phyloP scores from a whole-genome alignment of 768 basidiomycete species.

The Russula earlei region DNA sequence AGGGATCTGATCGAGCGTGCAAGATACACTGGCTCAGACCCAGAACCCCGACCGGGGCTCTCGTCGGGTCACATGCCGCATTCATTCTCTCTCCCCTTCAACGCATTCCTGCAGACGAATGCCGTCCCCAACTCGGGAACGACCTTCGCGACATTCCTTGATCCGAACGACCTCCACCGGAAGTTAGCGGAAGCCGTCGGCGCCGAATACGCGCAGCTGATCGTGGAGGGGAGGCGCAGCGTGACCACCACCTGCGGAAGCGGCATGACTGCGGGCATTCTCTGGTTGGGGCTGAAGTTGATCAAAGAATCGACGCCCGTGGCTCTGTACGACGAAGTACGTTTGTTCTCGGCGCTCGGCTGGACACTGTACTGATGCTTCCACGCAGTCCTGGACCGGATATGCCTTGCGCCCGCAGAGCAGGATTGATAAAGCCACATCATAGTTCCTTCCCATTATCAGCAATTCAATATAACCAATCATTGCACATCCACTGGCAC shows the following conservation, averaged over 20 bases:
- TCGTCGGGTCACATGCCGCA: conserved; percentile 89
- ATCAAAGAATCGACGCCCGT: conserved; percentile 46
- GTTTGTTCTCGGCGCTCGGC: conserved; percentile 17
- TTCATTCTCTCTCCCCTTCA: conserved; percentile 81
- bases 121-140: conserved; percentile 27
- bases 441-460: background rate
- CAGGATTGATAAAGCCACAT: conserved; percentile 46
- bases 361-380: background rate
- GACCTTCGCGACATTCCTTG: conserved; percentile 37
- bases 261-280: conserved; percentile 94
- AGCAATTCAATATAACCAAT: no score
- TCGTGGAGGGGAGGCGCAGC: conserved; percentile 49
- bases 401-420: conserved; percentile 75
- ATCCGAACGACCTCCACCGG: conserved; percentile 46
- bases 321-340: conserved; percentile 90
- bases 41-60: conserved; percentile 84
- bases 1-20: background rate
- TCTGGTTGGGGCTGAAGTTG: conserved; percentile 86
- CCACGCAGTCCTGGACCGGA: conserved; percentile 87
- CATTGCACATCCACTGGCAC: no score
- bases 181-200: conserved; percentile 61
- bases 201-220: conserved; percentile 38
- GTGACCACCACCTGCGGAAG: conserved; percentile 84
- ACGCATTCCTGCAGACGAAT: conserved; percentile 48
- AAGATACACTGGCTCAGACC: conserved; percentile 72